A percentile compares a stretch with the other conserved stretches of the same genome.
Conservation (phyloP, 192 early-diverging fungal genomes). For the Coemansia guatemalensis region DNA sequence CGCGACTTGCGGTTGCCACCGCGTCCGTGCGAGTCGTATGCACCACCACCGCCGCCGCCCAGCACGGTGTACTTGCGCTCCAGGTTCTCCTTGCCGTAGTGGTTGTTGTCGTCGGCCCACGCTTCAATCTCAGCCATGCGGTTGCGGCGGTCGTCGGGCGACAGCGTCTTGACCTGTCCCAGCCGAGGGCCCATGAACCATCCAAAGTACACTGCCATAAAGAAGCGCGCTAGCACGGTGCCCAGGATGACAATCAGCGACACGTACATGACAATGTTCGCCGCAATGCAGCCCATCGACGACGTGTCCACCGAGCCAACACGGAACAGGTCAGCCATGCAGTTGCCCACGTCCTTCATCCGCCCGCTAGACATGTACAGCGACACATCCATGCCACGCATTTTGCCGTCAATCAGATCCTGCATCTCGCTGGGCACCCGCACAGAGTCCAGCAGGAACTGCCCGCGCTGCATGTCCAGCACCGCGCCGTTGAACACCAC, state of each 20-base stretch:
- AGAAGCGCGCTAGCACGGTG: slow-evolving; percentile 68
- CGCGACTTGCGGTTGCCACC: slow-evolving; percentile 46
- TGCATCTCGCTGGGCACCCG: slow-evolving; percentile 23
- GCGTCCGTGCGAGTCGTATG: slow-evolving; percentile 12
- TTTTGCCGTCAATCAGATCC: slow-evolving; percentile 44
- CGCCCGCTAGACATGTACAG: slow-evolving; percentile 56
- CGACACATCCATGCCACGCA: slow-evolving; percentile 55
- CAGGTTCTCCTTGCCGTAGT: slow-evolving; percentile 48
- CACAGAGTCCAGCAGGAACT: slow-evolving; percentile 61
- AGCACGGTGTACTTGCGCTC: slow-evolving; percentile 53
- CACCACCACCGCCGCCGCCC: slow-evolving; percentile 15
- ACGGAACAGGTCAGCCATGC: slow-evolving; percentile 75
- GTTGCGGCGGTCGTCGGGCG: slow-evolving; percentile 67
- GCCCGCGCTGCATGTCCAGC: slow-evolving; percentile 65
- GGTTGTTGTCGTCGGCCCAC: slow-evolving; percentile 73
- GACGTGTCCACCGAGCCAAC: slow-evolving; percentile 79
- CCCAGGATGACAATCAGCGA: slow-evolving; percentile 71
- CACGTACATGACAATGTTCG: slow-evolving; percentile 76
- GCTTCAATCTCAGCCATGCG: slow-evolving; percentile 72
- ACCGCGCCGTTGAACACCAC: slow-evolving; percentile 78
- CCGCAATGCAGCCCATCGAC: slow-evolving; percentile 78
- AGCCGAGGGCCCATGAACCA: slow-evolving; percentile 78
- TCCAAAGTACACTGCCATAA: slow-evolving; percentile 74
- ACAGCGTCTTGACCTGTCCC: slow-evolving; percentile 69
- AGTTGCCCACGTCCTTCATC: slow-evolving; percentile 59